Conservation (phyloP, 805 yeast species). For the Ogataea corticis region DNA sequence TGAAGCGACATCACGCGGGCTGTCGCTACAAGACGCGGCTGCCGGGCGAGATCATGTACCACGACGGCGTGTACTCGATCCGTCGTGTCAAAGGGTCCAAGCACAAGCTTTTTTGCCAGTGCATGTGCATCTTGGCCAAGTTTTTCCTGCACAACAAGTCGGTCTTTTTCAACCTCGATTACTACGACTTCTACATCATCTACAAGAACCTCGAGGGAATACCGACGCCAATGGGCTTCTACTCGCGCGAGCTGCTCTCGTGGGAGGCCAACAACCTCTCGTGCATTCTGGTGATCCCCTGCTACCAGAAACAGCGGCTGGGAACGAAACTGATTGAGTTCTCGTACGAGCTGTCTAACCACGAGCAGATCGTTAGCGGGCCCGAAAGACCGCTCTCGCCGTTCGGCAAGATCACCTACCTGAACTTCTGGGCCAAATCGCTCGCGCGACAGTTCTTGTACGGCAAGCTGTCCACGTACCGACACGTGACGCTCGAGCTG, state of each 20-base stretch:
- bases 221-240: constrained; percentile 80
- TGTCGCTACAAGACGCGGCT: constrained; percentile 42
- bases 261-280: constrained; percentile 85
- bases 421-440: constrained; percentile 70
- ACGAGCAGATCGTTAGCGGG: constrained; percentile 68
- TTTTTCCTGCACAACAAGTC: constrained; percentile 89
- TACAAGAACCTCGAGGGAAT: constrained; percentile 49
- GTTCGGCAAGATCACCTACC: constrained; percentile 73
- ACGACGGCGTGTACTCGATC: constrained; percentile 56
- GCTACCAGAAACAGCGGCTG: constrained; percentile 75
- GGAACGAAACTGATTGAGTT: constrained; percentile 83
- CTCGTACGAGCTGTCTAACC: constrained; percentile 73
- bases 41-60: constrained; percentile 74
- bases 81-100: constrained; percentile 66
- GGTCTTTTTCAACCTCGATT: constrained; percentile 74
- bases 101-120: constrained; percentile 73
- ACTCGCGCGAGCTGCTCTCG: constrained; percentile 81
- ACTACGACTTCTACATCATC: constrained; percentile 75
- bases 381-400: constrained; percentile 91
- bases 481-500: constrained; percentile 44
- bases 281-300: constrained; percentile 89
- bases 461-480: constrained; percentile 37
- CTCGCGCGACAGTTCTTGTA: constrained; percentile 45
- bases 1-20: constrained; percentile 49
- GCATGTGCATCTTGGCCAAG: constrained; percentile 81